Evolutionary conservation across 1,284 basidiomycete species (phyloP).

Genomic region (Porodaedalea pini): DNA sequence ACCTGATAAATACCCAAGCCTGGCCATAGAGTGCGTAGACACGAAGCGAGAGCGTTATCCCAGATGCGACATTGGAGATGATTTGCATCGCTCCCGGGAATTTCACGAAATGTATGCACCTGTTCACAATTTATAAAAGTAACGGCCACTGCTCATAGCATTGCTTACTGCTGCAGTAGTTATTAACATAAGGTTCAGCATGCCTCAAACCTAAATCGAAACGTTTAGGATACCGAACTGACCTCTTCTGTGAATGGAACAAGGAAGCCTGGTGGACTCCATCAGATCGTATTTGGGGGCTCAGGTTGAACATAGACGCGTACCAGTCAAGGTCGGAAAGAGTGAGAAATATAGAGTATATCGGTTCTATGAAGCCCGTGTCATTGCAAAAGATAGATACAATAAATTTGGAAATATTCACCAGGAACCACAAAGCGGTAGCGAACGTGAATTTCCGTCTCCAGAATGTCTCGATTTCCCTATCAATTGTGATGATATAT

Average conservation of each 20-base stretch:
- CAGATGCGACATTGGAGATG: constrained; percentile 16
- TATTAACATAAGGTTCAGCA: neutral
- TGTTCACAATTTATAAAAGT: neutral
- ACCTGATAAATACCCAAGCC: constrained; percentile 12
- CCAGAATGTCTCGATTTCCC: constrained; percentile 17
- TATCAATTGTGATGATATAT: constrained; percentile 17
- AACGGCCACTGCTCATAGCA: too few species aligned
- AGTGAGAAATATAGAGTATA: constrained; percentile 9
- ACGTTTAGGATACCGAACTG: neutral
- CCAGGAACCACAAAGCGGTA: constrained; percentile 16
- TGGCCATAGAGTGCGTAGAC: constrained; percentile 16
- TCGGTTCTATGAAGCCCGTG: constrained; percentile 6
- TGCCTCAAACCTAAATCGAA: neutral
- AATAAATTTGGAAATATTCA: neutral
- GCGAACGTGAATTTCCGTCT: constrained; percentile 15
- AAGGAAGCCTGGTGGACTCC: constrained; percentile 2
- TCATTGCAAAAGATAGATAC: neutral
- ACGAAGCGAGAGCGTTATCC: constrained; percentile 17
- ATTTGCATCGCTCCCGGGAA: constrained; percentile 19
- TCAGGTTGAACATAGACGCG: neutral
- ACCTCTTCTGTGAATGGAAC: constrained; percentile 4
- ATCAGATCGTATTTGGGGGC: too few species aligned
- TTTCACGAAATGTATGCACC: constrained; percentile 16
- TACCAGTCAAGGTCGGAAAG: constrained; percentile 9
- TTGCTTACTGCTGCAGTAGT: constrained; percentile 13